Evolutionary conservation across 2,329 filamentous ascomycete genomes (phyloP).

Genomic region (Aspergillus uvarum): DNA sequence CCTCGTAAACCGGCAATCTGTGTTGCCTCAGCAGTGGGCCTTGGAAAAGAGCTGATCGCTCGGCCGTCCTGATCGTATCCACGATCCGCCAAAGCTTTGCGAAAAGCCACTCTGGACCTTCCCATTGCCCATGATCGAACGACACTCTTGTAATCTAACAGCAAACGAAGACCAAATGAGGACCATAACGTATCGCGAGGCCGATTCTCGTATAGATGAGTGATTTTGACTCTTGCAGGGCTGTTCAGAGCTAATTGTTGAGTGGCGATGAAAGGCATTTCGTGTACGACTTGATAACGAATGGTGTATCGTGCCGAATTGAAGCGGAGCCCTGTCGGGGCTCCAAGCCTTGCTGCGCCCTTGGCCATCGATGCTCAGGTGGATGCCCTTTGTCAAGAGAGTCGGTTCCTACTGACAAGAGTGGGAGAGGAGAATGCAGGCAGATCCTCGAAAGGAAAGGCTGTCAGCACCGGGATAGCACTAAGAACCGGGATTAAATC

Average conservation of each 20-base stretch:
- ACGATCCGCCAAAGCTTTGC: conserved; percentile 44
- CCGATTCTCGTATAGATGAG: conserved; percentile 38
- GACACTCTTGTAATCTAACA: conserved; percentile 39
- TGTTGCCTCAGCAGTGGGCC: conserved; percentile 10
- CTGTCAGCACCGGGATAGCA: neutral
- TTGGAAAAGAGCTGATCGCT: conserved; percentile 11
- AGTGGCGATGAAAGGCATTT: conserved; percentile 24
- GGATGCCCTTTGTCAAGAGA: too few relatives aligned
- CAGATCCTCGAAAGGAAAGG: neutral
- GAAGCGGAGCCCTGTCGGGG: neutral
- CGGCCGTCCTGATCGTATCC: conserved; percentile 46
- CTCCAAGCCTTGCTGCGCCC: too few relatives aligned
- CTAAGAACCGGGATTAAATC: neutral
- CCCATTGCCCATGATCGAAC: conserved; percentile 49
- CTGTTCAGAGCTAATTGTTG: conserved; percentile 17
- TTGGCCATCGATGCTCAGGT: too few relatives aligned
- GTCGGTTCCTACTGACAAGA: neutral
- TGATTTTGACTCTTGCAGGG: conserved; percentile 40
- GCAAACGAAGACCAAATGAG: conserved; percentile 38
- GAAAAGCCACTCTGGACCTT: conserved; percentile 48
- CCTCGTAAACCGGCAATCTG: neutral
- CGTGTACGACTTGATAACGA: neutral
- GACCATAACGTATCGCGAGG: conserved; percentile 50
- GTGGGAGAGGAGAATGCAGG: neutral
- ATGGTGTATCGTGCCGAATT: neutral